Percentiles rank a stretch among this genome's conserved stretches.
phyloP scores from a whole-genome alignment of 805 yeast genomes.

The Clavispora asparagi region DNA sequence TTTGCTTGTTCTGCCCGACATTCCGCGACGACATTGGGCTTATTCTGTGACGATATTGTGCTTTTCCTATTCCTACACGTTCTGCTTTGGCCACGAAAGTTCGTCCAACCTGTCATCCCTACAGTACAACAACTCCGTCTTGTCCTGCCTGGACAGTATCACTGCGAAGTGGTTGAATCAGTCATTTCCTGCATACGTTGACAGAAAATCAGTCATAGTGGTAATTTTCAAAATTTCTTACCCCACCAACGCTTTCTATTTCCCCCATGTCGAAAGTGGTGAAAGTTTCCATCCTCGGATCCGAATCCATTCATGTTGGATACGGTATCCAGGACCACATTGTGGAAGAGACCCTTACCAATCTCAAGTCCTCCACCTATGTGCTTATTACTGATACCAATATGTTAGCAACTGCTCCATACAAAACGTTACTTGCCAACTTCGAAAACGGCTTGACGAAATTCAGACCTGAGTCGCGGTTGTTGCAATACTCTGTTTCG shows the following conservation, averaged over 20 bases:
- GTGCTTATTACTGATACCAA: conserved; percentile 86
- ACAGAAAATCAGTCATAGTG: conserved; percentile 2
- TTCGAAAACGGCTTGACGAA: conserved; percentile 34
- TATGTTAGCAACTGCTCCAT: conserved; percentile 61
- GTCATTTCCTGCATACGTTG: neutral
- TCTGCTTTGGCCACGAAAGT: too few relatives aligned
- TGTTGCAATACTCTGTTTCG: conserved; percentile 68
- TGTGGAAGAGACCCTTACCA: conserved; percentile 56
- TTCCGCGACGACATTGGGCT: too few relatives aligned
- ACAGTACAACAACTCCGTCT: too few relatives aligned
- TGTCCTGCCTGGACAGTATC: too few relatives aligned
- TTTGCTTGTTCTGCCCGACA: too few relatives aligned
- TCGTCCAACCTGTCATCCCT: too few relatives aligned
- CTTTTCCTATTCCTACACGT: too few relatives aligned
- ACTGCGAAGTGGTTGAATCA: too few relatives aligned
- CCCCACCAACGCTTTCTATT: neutral
- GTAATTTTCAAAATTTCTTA: neutral
- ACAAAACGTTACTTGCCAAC: conserved; percentile 39
- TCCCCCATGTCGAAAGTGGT: conserved; percentile 22
- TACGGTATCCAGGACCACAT: conserved; percentile 73
- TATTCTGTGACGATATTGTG: too few relatives aligned
- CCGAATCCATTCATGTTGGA: conserved; percentile 86
- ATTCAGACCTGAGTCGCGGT: conserved; percentile 50
- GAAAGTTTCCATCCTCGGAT: conserved; percentile 74
- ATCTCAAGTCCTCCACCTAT: conserved; percentile 80